Evolutionary conservation across 164 flowering plant genomes (phyloP).

Genomic region (Santalum album): DNA sequence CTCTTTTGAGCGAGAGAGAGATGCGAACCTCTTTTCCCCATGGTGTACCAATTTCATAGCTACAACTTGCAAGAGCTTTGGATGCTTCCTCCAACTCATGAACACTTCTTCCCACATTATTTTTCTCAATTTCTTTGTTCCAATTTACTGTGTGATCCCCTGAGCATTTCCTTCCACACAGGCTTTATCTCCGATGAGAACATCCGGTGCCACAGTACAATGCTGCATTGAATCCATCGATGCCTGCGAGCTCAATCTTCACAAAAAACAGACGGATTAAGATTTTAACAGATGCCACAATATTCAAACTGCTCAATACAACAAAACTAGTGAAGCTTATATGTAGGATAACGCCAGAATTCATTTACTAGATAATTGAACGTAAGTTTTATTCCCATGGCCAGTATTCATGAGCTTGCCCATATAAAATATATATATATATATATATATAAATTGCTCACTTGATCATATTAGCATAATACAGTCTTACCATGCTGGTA

Average conservation of each 20-base stretch:
- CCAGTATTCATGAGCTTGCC: too few relatives aligned
- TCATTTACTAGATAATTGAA: too few relatives aligned
- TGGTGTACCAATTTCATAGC: not conserved
- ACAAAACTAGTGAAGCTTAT: too few relatives aligned
- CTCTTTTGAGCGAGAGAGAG: not conserved
- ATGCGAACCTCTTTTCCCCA: not conserved
- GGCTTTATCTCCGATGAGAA: not conserved
- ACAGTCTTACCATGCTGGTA: not conserved
- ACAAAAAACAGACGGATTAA: not conserved
- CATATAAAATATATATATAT: too few relatives aligned
- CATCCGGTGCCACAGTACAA: not conserved
- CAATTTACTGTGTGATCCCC: not conserved
- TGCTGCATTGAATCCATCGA: not conserved
- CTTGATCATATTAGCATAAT: too few relatives aligned
- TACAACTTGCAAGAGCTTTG: not conserved
- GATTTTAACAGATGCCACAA: too few relatives aligned
- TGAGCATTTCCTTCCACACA: not conserved
- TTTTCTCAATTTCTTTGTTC: not conserved
- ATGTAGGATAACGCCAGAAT: too few relatives aligned
- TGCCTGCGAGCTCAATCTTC: not conserved
- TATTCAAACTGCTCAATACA: too few relatives aligned
- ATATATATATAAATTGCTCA: too few relatives aligned
- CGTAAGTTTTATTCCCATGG: too few relatives aligned
- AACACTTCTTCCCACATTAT: not conserved
- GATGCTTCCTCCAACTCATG: not conserved